Evolutionary conservation across 2,329 filamentous ascomycete species (phyloP), one percentile per base, ranked within the genome.

Genomic region (Fusarium lyarnte): DNA sequence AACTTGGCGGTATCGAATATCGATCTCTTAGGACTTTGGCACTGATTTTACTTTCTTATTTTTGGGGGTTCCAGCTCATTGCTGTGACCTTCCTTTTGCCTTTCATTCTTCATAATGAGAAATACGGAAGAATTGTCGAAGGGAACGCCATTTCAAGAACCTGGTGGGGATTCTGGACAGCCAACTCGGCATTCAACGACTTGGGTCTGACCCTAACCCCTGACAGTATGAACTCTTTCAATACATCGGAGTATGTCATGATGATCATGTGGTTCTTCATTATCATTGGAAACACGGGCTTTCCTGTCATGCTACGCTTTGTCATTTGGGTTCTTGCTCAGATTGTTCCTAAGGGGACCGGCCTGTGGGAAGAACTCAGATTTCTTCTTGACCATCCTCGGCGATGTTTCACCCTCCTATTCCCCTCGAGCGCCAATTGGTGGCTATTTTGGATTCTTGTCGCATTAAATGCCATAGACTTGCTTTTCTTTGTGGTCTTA

Each of bases 1-100:
- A 99, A 81, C 84, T 99, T 5, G 96, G 96, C 16, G 96, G 96
- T 25, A 97, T 99, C 71, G 96, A 99, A 81, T 99, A 99, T 78
- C 92, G 96, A 10, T 93, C 95, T 1, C 81, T 99, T 67, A 97
- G 97, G 81, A 94, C 94, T 5, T 84, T 99, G 52, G 93, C 93
- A 3, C 79, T 94, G 33, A 90, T 98, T 35, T 85, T 98, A 25
- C 87, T 93, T 6, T 84, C 84, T 12, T 99, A 98, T 81, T 98
- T 93, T 78, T 89, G 94, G 79, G 91, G 92, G 2, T 98, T 97
- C 76, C 93, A 94, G 77, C 76, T 95, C 4, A 85, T 98, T 7
- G 94, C 92, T 1, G 83, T 97, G 41, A 79, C 94, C 33, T 91
- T 90, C 74, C 82, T 98, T 17, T 78, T 94, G 6, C 93, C 94